phyloP scores from a whole-genome alignment of 169 alveolate species.

The Cryptosporidium meleagridis region DNA sequence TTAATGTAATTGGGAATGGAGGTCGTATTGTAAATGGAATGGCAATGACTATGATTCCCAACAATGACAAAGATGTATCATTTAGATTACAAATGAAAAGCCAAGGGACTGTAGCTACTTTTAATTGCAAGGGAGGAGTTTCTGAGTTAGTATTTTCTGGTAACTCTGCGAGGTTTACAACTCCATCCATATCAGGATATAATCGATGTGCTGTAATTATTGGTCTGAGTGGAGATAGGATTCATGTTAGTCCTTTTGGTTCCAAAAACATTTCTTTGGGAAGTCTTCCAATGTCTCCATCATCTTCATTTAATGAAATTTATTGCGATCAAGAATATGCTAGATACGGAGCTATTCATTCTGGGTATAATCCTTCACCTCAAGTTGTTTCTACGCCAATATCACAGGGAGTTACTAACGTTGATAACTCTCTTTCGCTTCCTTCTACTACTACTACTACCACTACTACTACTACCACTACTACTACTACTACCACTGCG shows the following conservation, averaged over 20 bases:
- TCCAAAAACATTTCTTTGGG: slow-evolving; percentile 41
- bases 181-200: slow-evolving; percentile 43
- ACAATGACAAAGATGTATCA: neutral
- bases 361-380: slow-evolving; percentile 42
- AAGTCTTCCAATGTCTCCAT: slow-evolving; percentile 20
- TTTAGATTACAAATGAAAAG: neutral
- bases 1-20: neutral
- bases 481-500: slow-evolving; percentile 58
- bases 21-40: slow-evolving; percentile 54
- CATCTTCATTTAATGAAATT: slow-evolving; percentile 10
- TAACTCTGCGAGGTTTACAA: neutral
- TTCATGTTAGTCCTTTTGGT: slow-evolving; percentile 51
- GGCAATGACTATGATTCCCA: slow-evolving; percentile 57
- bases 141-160: slow-evolving; percentile 21
- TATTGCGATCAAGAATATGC: neutral
- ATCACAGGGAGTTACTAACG: slow-evolving; percentile 50
- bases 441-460: slow-evolving; percentile 69
- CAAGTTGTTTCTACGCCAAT: slow-evolving; percentile 37
- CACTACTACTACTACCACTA: slow-evolving; percentile 48
- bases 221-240: slow-evolving; percentile 25
- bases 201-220: slow-evolving; percentile 23
- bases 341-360: slow-evolving; percentile 10
- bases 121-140: slow-evolving; percentile 28
- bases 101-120: slow-evolving; percentile 7
- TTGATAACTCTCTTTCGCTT: slow-evolving; percentile 36